Evolutionary conservation across 805 yeast genomes (phyloP), one percentile per base, ranked within the genome.

Genomic region (Scheffersomyces stipitis): DNA sequence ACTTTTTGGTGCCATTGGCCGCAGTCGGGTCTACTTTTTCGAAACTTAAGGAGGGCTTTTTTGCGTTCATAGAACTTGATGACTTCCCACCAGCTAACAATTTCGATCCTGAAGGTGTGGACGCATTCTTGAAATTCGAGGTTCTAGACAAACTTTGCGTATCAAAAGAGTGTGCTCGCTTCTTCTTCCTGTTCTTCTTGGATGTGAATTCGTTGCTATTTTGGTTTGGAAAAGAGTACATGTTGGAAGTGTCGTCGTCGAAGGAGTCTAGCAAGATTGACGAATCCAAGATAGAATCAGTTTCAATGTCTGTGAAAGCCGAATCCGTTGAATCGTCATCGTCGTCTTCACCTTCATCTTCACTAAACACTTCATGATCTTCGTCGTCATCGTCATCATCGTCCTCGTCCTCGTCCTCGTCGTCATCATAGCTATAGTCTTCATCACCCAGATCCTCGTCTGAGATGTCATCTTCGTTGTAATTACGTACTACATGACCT

Each of bases 281-380:
- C 10, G 58, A 46, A 26, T 52, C 66, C 23, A 60, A 43, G n/a
- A 64, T 51, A 2, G 70, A 65, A 26, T 62, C 69, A 4, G 58
- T 58, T 33, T 69, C 74, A 8, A 67, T 62, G 32, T 69, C 75
- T 0, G 73, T 69, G 39, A 69, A 66, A 10, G 71, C 72, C 2
- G 73, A 66, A 31, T 69, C 74, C 5, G 59, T 47, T 7, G 66
- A 54, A 0, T 66, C 58, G 3, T 44, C 46, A 13, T 54, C 63
- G 8, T 56, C 56, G 15, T 41, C 40, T 18, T 50, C 60, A 15
- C 54, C 59, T 9, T 49, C 62, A n/a, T 46, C 55, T 22, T 52
- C 62, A 15, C 48, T 55, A 5, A 24, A 18, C 10, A 20, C 24
- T 20, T 20, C 24, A 5, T 56, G 52, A 14, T 46, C 48, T 17